Conservation (phyloP, 2,329 filamentous ascomycete genomes). For the Dactylonectria macrodidyma region DNA sequence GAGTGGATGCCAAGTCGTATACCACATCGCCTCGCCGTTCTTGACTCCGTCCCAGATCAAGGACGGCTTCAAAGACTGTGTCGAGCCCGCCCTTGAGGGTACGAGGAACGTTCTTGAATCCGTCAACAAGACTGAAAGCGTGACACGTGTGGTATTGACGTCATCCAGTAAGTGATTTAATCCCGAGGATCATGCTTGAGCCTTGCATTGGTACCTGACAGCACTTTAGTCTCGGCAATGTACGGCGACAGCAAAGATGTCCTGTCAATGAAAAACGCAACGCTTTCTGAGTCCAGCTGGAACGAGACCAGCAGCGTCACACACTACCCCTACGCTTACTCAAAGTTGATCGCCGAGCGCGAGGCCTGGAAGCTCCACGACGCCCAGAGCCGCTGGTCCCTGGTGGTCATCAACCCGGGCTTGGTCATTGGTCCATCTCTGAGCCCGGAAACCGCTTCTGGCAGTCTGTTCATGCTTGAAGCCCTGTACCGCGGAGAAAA, state of each 20-base stretch:
- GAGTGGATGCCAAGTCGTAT: no score
- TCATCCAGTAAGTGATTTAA: not conserved
- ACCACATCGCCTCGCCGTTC: not conserved
- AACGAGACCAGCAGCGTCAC: not conserved
- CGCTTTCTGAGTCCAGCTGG: not conserved
- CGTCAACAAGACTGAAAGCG: not conserved
- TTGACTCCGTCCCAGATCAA: not conserved
- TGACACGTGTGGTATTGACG: not conserved
- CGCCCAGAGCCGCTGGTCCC: slow-evolving; percentile 28
- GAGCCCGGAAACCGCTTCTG: slow-evolving; percentile 19
- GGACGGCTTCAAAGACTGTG: not conserved
- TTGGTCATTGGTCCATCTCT: slow-evolving; percentile 32
- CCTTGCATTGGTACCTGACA: no score
- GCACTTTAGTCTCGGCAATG: not conserved
- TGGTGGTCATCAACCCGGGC: slow-evolving; percentile 32
- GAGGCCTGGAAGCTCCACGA: slow-evolving; percentile 36
- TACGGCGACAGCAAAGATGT: not conserved
- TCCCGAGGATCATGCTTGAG: no score
- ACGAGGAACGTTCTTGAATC: not conserved
- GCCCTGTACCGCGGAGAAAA: slow-evolving; percentile 44
- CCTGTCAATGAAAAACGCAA: not conserved
- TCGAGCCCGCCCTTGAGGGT: not conserved
- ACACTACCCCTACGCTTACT: slow-evolving; percentile 22
- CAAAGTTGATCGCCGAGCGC: slow-evolving; percentile 28
- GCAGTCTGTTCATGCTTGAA: slow-evolving; percentile 47